These are phyloP conservation scores for Moniliella sp. DNA, from an alignment of 1,284 basidiomycete genomes.

Conservation along the genomic window DNA sequence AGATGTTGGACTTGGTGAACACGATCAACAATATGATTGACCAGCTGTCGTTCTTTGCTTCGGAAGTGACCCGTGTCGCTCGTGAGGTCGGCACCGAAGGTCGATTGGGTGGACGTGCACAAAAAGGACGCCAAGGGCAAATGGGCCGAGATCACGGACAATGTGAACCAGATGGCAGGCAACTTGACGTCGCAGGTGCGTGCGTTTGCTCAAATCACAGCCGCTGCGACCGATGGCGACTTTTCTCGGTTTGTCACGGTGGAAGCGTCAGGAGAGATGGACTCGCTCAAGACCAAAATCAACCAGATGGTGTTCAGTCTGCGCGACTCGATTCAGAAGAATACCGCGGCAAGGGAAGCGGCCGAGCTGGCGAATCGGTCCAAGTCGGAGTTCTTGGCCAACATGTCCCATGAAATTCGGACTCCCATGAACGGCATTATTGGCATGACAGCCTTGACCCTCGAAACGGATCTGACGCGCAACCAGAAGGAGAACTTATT, in stretches of 20 bases:
- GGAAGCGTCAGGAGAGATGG: slow-evolving; percentile 95
- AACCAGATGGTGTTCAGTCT: slow-evolving; percentile 98
- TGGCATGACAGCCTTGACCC: slow-evolving; percentile 91
- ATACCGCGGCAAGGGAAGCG: slow-evolving; percentile 86
- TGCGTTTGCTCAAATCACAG: slow-evolving; percentile 94
- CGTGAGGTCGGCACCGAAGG: slow-evolving; percentile 86
- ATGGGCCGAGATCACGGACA: too few relatives aligned
- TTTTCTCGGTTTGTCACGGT: slow-evolving; percentile 98
- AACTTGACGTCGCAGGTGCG: slow-evolving; percentile 97
- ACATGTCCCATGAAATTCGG: slow-evolving; percentile 34
- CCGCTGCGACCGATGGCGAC: slow-evolving; percentile 94
- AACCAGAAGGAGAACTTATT: slow-evolving; percentile 82
- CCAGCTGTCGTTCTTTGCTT: too few relatives aligned
- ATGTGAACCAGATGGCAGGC: slow-evolving; percentile 38
- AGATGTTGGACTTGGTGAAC: too few relatives aligned
- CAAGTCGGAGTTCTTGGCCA: slow-evolving; percentile 66
- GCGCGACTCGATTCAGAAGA: slow-evolving; percentile 91
- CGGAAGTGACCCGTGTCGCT: slow-evolving; percentile 53
- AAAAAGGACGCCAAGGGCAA: too few relatives aligned
- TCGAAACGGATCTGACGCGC: slow-evolving; percentile 71
- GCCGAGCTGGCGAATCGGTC: slow-evolving; percentile 76
- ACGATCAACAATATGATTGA: too few relatives aligned
- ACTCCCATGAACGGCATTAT: slow-evolving; percentile 52
- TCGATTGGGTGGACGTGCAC: too few relatives aligned
- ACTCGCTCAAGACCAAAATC: slow-evolving; percentile 95